phyloP scores from a whole-genome alignment of 352 stramenopile genomes.

The Phytophthora nicotianae region DNA sequence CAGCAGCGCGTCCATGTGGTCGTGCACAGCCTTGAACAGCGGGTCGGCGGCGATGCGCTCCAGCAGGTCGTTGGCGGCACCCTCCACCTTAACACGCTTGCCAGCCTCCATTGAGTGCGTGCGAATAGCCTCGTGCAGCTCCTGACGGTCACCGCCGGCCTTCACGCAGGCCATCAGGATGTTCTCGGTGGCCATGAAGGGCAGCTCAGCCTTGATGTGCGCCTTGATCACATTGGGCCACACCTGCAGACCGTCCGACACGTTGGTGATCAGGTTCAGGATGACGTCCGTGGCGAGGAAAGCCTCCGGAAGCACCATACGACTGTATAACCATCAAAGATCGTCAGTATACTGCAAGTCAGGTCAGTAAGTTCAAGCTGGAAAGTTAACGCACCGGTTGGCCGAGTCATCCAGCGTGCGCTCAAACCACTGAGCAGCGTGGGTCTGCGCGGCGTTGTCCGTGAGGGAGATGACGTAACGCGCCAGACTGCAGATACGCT shows the following conservation, averaged over 20 bases:
- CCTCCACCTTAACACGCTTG: slow-evolving; percentile 97
- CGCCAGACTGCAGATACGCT: slow-evolving; percentile 97
- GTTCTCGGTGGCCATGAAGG: slow-evolving; percentile 99
- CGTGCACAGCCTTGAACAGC: slow-evolving; percentile 95
- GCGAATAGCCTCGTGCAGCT: slow-evolving; percentile 98
- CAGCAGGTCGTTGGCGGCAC: slow-evolving; percentile 97
- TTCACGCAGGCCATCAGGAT: slow-evolving; percentile 99
- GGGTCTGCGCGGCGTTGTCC: slow-evolving; percentile 95
- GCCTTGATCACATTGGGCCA: slow-evolving; percentile 95
- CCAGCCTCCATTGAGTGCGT: slow-evolving; percentile 98
- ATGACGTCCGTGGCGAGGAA: slow-evolving; percentile 99
- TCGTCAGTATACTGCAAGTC: slow-evolving; percentile 9
- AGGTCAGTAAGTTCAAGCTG: background rate
- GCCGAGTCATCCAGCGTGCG: slow-evolving; percentile 99
- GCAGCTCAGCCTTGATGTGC: slow-evolving; percentile 98
- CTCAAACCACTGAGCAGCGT: slow-evolving; percentile 99
- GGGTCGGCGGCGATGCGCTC: slow-evolving; percentile 95
- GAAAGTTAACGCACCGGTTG: slow-evolving; percentile 82
- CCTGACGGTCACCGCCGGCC: slow-evolving; percentile 97
- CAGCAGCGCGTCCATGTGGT: slow-evolving; percentile 94
- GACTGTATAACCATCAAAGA: slow-evolving; percentile 35
- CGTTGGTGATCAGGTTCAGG: slow-evolving; percentile 97
- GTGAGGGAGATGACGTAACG: slow-evolving; percentile 99
- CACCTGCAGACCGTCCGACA: slow-evolving; percentile 96
- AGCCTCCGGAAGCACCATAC: slow-evolving; percentile 97